A percentile compares a stretch with the other conserved stretches of the same genome.
These are phyloP conservation scores for Hyphodiscus sp. DNA, from an alignment of 2,329 filamentous ascomycete species.

Conservation along the genomic window DNA sequence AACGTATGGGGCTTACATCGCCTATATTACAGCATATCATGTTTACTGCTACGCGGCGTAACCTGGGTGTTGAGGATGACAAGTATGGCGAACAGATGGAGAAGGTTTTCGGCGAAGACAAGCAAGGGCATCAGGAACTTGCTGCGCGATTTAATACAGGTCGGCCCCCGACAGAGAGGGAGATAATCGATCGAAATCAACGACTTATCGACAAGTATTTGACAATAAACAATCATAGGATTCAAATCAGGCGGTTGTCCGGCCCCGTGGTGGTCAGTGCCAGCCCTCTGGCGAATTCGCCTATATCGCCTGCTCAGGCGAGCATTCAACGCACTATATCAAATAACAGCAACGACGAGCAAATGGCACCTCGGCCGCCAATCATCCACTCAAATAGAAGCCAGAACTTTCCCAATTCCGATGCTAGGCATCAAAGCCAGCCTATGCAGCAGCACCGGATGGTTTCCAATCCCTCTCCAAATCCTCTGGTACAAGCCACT, in stretches of 20 bases:
- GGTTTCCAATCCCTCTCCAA: conserved; percentile 8
- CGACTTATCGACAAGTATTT: conserved; percentile 18
- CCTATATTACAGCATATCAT: conserved; percentile 45
- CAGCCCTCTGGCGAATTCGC: conserved; percentile 5
- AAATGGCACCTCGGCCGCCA: neutral
- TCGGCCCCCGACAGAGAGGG: conserved; percentile 22
- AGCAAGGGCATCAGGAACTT: conserved; percentile 27
- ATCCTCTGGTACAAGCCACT: conserved; percentile 3
- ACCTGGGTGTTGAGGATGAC: conserved; percentile 37
- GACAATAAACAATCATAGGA: neutral
- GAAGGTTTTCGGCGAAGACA: conserved; percentile 32
- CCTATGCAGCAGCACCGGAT: conserved; percentile 1
- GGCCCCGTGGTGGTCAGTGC: neutral
- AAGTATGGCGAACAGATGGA: conserved; percentile 31
- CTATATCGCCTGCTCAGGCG: conserved; percentile 9
- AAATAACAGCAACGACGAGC: neutral
- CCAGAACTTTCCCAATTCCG: conserved; percentile 8
- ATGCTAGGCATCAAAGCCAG: neutral
- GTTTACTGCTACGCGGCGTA: conserved; percentile 44
- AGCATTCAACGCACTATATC: neutral
- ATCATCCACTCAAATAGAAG: conserved; percentile 1
- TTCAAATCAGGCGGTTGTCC: neutral
- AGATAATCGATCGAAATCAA: conserved; percentile 22
- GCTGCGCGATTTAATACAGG: conserved; percentile 21
- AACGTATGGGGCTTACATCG: conserved; percentile 43